Percentiles rank a stretch among this genome's conserved stretches.
These are phyloP conservation scores for Flaveria brownii DNA, from an alignment of 129 eudicot genomes.

Conservation along the genomic window DNA sequence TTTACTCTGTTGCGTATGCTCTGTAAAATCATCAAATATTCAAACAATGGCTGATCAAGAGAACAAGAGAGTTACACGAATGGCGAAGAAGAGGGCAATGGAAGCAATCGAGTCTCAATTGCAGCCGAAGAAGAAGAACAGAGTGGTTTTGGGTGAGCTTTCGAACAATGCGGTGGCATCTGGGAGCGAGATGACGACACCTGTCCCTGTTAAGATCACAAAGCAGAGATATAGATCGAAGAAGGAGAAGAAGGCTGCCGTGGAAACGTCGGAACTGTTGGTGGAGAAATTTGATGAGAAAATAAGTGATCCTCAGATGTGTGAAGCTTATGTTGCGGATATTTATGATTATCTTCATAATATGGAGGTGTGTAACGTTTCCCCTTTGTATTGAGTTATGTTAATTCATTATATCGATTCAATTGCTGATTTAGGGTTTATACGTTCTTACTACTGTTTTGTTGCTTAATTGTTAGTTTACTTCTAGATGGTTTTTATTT, in stretches of 20 bases:
- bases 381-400: background rate
- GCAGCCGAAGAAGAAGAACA: conserved; percentile 46
- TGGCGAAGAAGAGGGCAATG: conserved; percentile 60
- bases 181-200: background rate
- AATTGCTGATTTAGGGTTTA: conserved; percentile 21
- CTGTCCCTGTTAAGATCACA: conserved; percentile 6
- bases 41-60: conserved; percentile 53
- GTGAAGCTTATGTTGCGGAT: conserved; percentile 49
- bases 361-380: conserved; percentile 60
- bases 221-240: conserved; percentile 27
- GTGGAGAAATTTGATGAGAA: conserved; percentile 19
- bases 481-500: too few relatives aligned
- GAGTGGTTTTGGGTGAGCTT: conserved; percentile 81
- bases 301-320: conserved; percentile 68
- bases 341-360: conserved; percentile 59
- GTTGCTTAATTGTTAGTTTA: too few relatives aligned
- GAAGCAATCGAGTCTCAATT: conserved; percentile 38
- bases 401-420: background rate
- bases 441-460: too few relatives aligned
- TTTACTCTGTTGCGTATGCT: background rate
- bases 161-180: conserved; percentile 22
- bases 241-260: conserved; percentile 17
- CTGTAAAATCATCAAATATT: background rate
- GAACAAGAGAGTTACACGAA: conserved; percentile 59
- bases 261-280: background rate